Evolutionary conservation across 2,329 filamentous ascomycete species (phyloP), one percentile per base, ranked within the genome.

Genomic region (Arthroderma sp.): DNA sequence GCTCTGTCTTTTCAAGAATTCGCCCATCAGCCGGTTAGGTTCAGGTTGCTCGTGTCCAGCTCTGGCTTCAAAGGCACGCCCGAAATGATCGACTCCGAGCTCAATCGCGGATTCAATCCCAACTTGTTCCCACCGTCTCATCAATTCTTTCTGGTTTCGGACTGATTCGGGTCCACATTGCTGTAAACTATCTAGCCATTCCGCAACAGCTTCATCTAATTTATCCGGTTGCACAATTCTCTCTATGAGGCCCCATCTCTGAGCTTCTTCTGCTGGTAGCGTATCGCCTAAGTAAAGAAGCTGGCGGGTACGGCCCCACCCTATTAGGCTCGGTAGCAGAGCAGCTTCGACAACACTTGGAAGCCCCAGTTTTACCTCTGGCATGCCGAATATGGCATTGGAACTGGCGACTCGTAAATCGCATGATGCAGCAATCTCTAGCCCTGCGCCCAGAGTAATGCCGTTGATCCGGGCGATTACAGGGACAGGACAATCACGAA

Each of bases 341-440:
- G 61, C 61, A 5, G 63, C 61, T 52, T 66, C 61, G 15, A 66
- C 60, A 1, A 66, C 63, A 31, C 57, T 61, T 2, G 63, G 63
- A 3, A 66, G 58, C 0, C 62, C 63, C 9, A 66, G 52, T 30
- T 49, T 52, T 8, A 65, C 61, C 49, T 66, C 63, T 1, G 64
- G 63, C 63, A 66, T 66, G 1, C 57, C 62, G 48, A 66, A 63
- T 3, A 53, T 49, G 6, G 58, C 58, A 15, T 48, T 46, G 36
- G 45, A 42, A 7, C 57, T 61, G 1, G 61, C 62, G 29, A 66
- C 52, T 11, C 62, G 53, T 34, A 66, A 47, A 49, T 66, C 64
- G 40, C 63, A 64, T 6, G 59, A 52, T 3, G 58, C 61, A 28
- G 55, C 53, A 29, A 66, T 50, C 39, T 63, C 58, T 28, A 65